Percentiles rank a stretch among this genome's conserved stretches.
Evolutionary conservation across 345 rosid genomes (phyloP).

Genomic region (Theobroma cacao): DNA sequence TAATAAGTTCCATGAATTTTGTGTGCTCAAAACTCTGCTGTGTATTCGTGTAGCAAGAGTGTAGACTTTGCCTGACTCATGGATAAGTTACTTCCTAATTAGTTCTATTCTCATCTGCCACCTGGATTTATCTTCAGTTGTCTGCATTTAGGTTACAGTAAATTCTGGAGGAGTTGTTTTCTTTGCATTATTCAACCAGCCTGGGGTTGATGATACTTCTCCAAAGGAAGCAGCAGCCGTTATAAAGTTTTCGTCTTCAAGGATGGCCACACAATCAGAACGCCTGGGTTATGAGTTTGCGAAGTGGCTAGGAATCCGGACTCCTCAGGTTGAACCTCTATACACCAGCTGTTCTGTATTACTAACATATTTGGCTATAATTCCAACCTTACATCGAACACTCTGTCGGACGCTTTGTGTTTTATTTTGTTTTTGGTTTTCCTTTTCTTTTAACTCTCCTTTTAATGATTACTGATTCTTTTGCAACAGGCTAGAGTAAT

Average conservation of each 20-base stretch:
- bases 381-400: neutral
- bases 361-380: neutral
- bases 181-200: constrained; percentile 82
- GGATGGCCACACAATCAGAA: constrained; percentile 99
- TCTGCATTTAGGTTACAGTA: constrained; percentile 71
- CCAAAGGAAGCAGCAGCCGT: constrained; percentile 91
- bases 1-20: neutral
- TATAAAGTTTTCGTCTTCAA: constrained; percentile 93
- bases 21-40: neutral
- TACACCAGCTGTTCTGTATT: constrained; percentile 9
- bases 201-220: constrained; percentile 39
- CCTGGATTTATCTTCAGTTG: constrained; percentile 30
- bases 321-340: constrained; percentile 74
- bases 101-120: neutral
- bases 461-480: neutral
- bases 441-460: neutral
- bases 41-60: neutral
- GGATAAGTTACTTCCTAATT: neutral
- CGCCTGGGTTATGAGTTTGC: constrained; percentile 99
- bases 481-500: constrained; percentile 82
- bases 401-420: constrained; percentile 1
- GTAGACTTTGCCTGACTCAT: neutral
- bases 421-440: neutral
- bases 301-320: constrained; percentile 84
- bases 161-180: constrained; percentile 99